Evolutionary conservation across 2,329 filamentous ascomycete species (phyloP).

Genomic region (Nannizzia gypsea): DNA sequence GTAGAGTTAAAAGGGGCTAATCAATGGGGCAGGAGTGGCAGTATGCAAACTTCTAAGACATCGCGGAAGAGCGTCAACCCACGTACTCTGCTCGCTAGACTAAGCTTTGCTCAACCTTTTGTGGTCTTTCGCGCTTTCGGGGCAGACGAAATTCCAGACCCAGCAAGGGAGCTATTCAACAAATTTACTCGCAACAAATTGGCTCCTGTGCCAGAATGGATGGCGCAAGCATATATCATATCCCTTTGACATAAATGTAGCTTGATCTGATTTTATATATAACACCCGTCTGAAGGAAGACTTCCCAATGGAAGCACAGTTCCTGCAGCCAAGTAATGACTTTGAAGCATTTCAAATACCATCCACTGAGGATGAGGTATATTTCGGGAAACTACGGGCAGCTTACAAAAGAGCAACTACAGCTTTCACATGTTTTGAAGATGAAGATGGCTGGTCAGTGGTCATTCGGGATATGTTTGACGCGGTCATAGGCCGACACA

Average conservation of each 20-base stretch:
- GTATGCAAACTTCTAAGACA: neutral
- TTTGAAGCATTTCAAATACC: neutral
- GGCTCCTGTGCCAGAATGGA: neutral
- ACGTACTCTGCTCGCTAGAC: neutral
- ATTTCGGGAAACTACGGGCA: neutral
- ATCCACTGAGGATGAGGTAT: neutral
- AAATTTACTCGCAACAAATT: neutral
- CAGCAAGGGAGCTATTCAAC: neutral
- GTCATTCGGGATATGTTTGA: neutral
- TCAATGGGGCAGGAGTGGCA: neutral
- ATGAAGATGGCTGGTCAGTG: neutral
- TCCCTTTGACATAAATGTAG: neutral
- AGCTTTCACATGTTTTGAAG: neutral
- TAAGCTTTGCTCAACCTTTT: neutral
- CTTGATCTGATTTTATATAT: neutral
- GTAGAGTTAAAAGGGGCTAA: neutral
- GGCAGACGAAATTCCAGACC: neutral
- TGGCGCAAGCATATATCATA: neutral
- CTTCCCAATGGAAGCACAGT: neutral
- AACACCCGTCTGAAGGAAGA: neutral
- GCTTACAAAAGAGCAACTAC: neutral
- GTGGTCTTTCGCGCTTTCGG: neutral
- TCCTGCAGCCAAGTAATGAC: neutral
- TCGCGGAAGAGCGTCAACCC: neutral
- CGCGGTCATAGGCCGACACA: neutral